These are phyloP conservation scores for Calonectria hawksworthii DNA, from an alignment of 2,329 filamentous ascomycete species.

Conservation along the genomic window DNA sequence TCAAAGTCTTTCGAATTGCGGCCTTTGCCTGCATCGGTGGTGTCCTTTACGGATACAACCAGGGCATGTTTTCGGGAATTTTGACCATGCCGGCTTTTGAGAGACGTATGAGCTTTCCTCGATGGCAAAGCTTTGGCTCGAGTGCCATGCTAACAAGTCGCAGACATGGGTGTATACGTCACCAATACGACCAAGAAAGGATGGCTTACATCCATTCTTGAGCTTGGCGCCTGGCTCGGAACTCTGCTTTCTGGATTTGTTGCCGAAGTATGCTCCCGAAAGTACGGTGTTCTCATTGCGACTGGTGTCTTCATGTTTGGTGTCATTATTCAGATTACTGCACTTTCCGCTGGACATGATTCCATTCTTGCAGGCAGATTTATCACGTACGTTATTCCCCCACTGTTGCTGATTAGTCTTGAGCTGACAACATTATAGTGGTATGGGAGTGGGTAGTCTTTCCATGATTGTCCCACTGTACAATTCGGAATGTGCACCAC, in stretches of 20 bases:
- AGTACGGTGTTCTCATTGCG: constrained; percentile 77
- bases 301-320: constrained; percentile 78
- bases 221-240: constrained; percentile 84
- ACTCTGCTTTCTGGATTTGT: constrained; percentile 78
- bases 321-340: constrained; percentile 76
- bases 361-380: constrained; percentile 80
- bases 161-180: constrained; percentile 69
- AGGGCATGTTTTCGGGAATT: constrained; percentile 74
- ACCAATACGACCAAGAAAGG: constrained; percentile 69
- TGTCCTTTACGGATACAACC: constrained; percentile 79
- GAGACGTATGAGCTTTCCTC: constrained; percentile 55
- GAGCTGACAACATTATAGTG: constrained; percentile 47
- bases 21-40: constrained; percentile 75
- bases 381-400: constrained; percentile 64
- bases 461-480: constrained; percentile 76
- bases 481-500: constrained; percentile 62
- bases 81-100: constrained; percentile 69
- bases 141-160: constrained; percentile 5
- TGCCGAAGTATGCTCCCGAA: constrained; percentile 78
- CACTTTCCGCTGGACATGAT: constrained; percentile 67
- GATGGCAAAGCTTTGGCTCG: neutral
- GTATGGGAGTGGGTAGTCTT: constrained; percentile 78
- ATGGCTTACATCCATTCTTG: constrained; percentile 77
- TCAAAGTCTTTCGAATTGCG: constrained; percentile 71
- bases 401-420: neutral